Base-by-base conservation (phyloP, 1,139 yeast genomes). In the Suhomyces bolitotheri region DNA sequence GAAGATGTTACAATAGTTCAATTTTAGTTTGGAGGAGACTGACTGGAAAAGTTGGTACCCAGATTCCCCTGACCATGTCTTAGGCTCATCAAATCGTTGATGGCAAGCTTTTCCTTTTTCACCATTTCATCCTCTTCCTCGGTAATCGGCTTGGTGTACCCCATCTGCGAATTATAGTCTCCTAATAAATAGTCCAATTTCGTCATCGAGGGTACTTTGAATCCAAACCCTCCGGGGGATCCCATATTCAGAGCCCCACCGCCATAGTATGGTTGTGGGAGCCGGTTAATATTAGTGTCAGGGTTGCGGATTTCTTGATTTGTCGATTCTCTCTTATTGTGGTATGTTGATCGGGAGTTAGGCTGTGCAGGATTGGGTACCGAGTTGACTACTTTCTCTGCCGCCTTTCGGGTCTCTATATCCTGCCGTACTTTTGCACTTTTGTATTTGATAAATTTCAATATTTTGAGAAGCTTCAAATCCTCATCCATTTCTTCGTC, bases 401-500 rank as follows among this genome's bases (percentile, higher is more conserved):
- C 38, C 2, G 36, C 35, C 22, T 33, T 35, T 10, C 34, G 22
- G 9, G 54, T 46, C 30, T 39, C 38, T n/a, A 34, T 31, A 13
- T 38, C 36, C 8, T 27, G 31, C 9, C 31, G 33, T 4, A 29
- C 34, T 21, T 32, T 38, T 16, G 50, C 46, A 27, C 56, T 59
- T 44, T 68, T 71, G 47, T 71, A 70, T 51, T 68, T 62, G 38
- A 71, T 56, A 46, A 64, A 69, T 44, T 71, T 69, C 44, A 71
- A 54, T 10, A 69, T 64, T 36, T 68, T 69, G 44, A 71, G 53
- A 38, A 66, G 70, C 45, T 71, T 71, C 52, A 70, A 60, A 46
- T 71, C 76, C 46, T 71, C 77, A 46, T 70, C 75, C 70, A 71
- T 60, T 22, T 68, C 67, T 44, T 71, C 76, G 45, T 71, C 74